phyloP scores from a whole-genome alignment of 176 grass and related monocot genomes.

The Metroxylon sagu region DNA sequence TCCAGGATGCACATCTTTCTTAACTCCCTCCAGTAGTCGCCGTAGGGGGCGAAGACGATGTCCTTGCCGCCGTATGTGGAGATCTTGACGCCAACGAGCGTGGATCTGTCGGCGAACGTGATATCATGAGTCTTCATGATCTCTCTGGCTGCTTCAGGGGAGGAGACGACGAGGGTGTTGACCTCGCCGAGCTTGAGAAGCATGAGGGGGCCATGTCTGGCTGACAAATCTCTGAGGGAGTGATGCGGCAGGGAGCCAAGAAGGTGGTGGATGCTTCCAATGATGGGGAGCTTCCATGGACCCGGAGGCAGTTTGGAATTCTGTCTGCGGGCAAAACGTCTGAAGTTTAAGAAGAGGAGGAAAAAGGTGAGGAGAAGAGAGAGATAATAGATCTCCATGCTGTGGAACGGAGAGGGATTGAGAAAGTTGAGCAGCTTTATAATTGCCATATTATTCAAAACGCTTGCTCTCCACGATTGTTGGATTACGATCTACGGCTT shows the following conservation, averaged over 20 bases:
- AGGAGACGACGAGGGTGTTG: constrained; percentile 30
- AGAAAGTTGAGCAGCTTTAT: too few species aligned
- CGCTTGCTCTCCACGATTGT: too few species aligned
- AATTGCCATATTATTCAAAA: too few species aligned
- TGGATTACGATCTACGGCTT: too few species aligned
- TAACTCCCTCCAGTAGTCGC: constrained; percentile 29
- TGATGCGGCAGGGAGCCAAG: constrained; percentile 21
- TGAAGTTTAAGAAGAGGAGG: too few species aligned
- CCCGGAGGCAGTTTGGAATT: constrained; percentile 15
- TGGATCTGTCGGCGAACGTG: too few species aligned
- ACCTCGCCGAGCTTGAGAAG: constrained; percentile 32
- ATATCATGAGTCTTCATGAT: constrained; percentile 32
- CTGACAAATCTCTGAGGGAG: constrained; percentile 23
- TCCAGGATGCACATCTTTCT: constrained; percentile 25
- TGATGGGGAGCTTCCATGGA: constrained; percentile 34
- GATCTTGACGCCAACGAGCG: constrained; percentile 18
- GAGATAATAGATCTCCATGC: too few species aligned
- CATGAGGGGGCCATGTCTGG: constrained; percentile 11
- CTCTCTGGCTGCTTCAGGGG: constrained; percentile 27
- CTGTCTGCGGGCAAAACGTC: background rate
- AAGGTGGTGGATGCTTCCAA: constrained; percentile 40
- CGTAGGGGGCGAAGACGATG: constrained; percentile 31
- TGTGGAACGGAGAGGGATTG: too few species aligned
- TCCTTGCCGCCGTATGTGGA: constrained; percentile 11
- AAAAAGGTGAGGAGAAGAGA: too few species aligned